Percentiles rank a stretch among this genome's conserved stretches.
phyloP scores from a whole-genome alignment of 441 rosid species.

The Bocquillonia castaneifolia region DNA sequence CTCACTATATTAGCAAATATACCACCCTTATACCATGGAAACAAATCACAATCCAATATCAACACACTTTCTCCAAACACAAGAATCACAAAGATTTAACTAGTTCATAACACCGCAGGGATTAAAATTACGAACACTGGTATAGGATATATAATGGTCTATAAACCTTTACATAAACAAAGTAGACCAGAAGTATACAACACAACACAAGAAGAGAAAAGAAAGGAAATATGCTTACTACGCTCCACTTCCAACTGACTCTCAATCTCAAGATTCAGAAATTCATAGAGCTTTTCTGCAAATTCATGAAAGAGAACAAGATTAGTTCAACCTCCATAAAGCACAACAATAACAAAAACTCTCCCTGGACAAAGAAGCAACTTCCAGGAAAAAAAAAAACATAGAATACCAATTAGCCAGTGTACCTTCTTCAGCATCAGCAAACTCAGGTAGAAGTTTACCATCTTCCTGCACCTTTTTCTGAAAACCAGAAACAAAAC shows the following conservation, averaged over 20 bases:
- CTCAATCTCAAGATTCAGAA: constrained; percentile 69
- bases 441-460: constrained; percentile 65
- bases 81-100: not conserved
- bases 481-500: constrained; percentile 41
- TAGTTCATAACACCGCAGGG: not conserved
- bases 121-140: not conserved
- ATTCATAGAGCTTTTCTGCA: constrained; percentile 72
- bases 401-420: too few relatives aligned
- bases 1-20: not conserved
- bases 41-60: not conserved
- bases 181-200: not conserved
- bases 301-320: constrained; percentile 12
- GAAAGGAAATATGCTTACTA: constrained; percentile 52
- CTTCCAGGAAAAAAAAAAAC: too few relatives aligned
- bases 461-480: constrained; percentile 77
- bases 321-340: not conserved
- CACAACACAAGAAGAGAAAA: not conserved
- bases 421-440: constrained; percentile 74
- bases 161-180: not conserved
- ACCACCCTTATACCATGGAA: constrained; percentile 1
- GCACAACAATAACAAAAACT: not conserved
- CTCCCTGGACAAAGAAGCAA: not conserved
- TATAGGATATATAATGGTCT: not conserved
- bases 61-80: not conserved
- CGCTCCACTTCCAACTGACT: constrained; percentile 55